Conservation (phyloP, 2,329 filamentous ascomycete species). For the Colletotrichum liriopes region DNA sequence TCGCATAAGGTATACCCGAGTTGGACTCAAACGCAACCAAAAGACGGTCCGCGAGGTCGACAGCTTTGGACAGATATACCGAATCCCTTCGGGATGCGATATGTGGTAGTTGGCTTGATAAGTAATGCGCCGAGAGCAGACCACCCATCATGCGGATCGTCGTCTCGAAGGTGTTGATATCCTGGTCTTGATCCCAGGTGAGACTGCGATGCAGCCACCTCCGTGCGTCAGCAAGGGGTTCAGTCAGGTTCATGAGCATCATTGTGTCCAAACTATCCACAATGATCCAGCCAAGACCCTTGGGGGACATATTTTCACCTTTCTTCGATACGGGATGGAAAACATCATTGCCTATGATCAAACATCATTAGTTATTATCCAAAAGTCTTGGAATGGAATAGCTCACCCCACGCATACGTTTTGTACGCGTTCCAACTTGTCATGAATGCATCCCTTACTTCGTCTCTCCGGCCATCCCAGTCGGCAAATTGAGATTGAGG, state of each 20-base stretch:
- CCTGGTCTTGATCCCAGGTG: slow-evolving; percentile 79
- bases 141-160: slow-evolving; percentile 86
- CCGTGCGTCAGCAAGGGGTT: slow-evolving; percentile 75
- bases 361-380: too few relatives aligned
- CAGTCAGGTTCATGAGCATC: slow-evolving; percentile 85
- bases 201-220: slow-evolving; percentile 79
- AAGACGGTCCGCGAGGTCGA: slow-evolving; percentile 89
- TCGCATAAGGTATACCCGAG: slow-evolving; percentile 91
- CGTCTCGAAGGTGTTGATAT: slow-evolving; percentile 84
- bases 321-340: slow-evolving; percentile 74
- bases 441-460: slow-evolving; percentile 89
- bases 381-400: not conserved
- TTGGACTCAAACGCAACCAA: slow-evolving; percentile 88
- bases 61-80: slow-evolving; percentile 93
- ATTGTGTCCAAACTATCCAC: slow-evolving; percentile 83
- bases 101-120: slow-evolving; percentile 76
- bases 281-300: slow-evolving; percentile 85
- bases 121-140: slow-evolving; percentile 80
- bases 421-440: slow-evolving; percentile 94
- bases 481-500: slow-evolving; percentile 62
- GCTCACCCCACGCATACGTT: slow-evolving; percentile 91
- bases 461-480: slow-evolving; percentile 84
- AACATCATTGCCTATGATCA: slow-evolving; percentile 71
- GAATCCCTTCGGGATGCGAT: slow-evolving; percentile 75
- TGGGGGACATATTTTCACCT: slow-evolving; percentile 76